phyloP scores from a whole-genome alignment of 768 basidiomycete species.

The Kwoniella newhampshirensis region DNA sequence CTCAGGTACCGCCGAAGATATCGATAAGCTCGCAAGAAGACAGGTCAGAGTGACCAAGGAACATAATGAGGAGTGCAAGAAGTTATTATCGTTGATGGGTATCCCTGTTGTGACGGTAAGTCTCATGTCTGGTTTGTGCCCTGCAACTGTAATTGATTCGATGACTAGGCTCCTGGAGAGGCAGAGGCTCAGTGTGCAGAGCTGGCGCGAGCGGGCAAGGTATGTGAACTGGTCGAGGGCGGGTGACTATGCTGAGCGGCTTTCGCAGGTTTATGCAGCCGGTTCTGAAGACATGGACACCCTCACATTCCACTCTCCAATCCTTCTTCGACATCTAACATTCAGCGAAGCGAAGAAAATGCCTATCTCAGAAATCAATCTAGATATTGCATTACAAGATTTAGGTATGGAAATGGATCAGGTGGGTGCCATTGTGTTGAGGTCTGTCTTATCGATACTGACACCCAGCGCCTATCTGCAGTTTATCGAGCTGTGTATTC shows the following conservation, averaged over 20 bases:
- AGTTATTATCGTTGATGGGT: constrained; percentile 86
- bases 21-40: constrained; percentile 83
- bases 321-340: constrained; percentile 90
- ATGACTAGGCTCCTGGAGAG: constrained; percentile 84
- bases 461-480: constrained; percentile 47
- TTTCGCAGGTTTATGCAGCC: constrained; percentile 80
- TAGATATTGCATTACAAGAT: constrained; percentile 78
- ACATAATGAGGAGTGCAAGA: constrained; percentile 93
- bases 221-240: constrained; percentile 38
- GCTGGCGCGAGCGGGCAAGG: constrained; percentile 92
- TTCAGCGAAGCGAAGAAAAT: constrained; percentile 97
- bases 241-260: not conserved
- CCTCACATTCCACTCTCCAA: constrained; percentile 87
- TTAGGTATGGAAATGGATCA: constrained; percentile 89
- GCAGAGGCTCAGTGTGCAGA: constrained; percentile 99
- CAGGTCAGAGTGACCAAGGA: constrained; percentile 92
- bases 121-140: constrained; percentile 12
- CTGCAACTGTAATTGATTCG: too few species aligned
- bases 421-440: constrained; percentile 55
- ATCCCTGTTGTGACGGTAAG: constrained; percentile 89
- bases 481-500: constrained; percentile 95
- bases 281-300: constrained; percentile 99
- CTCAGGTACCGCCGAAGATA: constrained; percentile 78
- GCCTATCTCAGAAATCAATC: constrained; percentile 88
- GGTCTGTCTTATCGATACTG: not conserved